Percentiles rank a stretch among this genome's conserved stretches.
Conservation (phyloP, 2,329 filamentous ascomycete genomes). For the Colletotrichum salicis region DNA sequence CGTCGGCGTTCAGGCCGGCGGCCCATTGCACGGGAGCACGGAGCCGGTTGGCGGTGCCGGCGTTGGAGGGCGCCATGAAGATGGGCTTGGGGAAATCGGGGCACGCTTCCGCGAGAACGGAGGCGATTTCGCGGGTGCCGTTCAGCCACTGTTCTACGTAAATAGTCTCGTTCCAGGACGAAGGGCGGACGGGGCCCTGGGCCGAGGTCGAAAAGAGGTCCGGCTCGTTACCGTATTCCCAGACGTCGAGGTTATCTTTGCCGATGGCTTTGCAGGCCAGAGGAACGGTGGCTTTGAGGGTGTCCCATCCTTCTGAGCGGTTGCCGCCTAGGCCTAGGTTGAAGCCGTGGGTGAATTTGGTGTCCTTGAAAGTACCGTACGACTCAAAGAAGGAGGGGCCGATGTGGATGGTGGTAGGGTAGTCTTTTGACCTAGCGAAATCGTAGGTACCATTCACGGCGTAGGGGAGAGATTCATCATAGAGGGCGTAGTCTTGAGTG, state of each 20-base stretch:
- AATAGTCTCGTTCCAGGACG: constrained; percentile 62
- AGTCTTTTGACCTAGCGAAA: constrained; percentile 62
- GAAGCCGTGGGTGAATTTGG: constrained; percentile 71
- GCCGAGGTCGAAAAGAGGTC: constrained; percentile 66
- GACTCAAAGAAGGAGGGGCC: constrained; percentile 73
- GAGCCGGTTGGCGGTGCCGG: constrained; percentile 60
- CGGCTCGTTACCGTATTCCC: constrained; percentile 74
- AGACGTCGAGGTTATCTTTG: constrained; percentile 61
- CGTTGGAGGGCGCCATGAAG: constrained; percentile 69
- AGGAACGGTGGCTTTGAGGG: constrained; percentile 63
- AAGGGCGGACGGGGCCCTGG: constrained; percentile 62
- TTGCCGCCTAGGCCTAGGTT: constrained; percentile 66
- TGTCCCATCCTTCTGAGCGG: constrained; percentile 59
- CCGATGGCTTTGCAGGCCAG: constrained; percentile 67
- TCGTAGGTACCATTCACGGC: constrained; percentile 65
- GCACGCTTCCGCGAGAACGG: constrained; percentile 58
- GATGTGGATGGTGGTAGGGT: constrained; percentile 69
- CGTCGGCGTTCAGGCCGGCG: constrained; percentile 61
- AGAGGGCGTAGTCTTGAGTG: constrained; percentile 73
- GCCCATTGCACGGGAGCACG: constrained; percentile 62
- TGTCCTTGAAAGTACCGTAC: constrained; percentile 65
- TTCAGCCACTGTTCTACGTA: constrained; percentile 69
- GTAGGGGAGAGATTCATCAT: constrained; percentile 61
- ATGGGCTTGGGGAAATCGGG: constrained; percentile 57
- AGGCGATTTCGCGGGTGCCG: constrained; percentile 61